Evolutionary conservation across 352 stramenopile species (phyloP).

Genomic region (Phytopythium helicoides): DNA sequence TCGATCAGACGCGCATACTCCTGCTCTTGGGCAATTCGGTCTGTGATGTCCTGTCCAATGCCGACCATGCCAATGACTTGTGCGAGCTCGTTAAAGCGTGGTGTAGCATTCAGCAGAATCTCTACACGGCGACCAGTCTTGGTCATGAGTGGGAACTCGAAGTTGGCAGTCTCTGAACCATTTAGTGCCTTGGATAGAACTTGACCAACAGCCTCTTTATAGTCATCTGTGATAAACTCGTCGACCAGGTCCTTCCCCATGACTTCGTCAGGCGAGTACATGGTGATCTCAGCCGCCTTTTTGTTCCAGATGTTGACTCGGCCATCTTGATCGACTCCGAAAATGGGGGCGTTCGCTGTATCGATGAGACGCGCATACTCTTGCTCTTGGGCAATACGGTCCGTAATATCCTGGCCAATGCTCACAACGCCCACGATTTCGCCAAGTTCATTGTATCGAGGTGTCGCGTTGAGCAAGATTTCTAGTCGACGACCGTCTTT

Average conservation of each 20-base stretch:
- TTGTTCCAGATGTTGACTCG: constrained; percentile 92
- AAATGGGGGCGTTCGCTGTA: constrained; percentile 89
- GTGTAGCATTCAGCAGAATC: constrained; percentile 86
- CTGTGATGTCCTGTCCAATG: constrained; percentile 86
- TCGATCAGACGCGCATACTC: constrained; percentile 56
- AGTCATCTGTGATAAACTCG: constrained; percentile 87
- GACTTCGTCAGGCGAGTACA: constrained; percentile 88
- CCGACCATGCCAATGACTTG: constrained; percentile 85
- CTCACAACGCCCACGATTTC: constrained; percentile 82
- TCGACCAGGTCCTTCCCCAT: constrained; percentile 88
- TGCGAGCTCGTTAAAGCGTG: constrained; percentile 76
- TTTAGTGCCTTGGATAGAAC: constrained; percentile 64
- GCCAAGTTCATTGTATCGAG: constrained; percentile 68
- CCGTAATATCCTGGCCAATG: constrained; percentile 85
- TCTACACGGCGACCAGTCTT: constrained; percentile 77
- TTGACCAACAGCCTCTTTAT: constrained; percentile 51
- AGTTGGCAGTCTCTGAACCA: constrained; percentile 74
- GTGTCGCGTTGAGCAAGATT: constrained; percentile 79
- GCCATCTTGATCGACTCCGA: constrained; percentile 81
- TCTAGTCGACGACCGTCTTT: constrained; percentile 69
- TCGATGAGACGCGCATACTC: constrained; percentile 88
- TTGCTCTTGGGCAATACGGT: constrained; percentile 89
- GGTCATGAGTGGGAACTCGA: constrained; percentile 84
- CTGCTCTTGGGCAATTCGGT: constrained; percentile 70
- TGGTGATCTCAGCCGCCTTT: constrained; percentile 89